Base-by-base conservation (phyloP, 2,329 filamentous ascomycete species). In the Cytospora leucostoma region DNA sequence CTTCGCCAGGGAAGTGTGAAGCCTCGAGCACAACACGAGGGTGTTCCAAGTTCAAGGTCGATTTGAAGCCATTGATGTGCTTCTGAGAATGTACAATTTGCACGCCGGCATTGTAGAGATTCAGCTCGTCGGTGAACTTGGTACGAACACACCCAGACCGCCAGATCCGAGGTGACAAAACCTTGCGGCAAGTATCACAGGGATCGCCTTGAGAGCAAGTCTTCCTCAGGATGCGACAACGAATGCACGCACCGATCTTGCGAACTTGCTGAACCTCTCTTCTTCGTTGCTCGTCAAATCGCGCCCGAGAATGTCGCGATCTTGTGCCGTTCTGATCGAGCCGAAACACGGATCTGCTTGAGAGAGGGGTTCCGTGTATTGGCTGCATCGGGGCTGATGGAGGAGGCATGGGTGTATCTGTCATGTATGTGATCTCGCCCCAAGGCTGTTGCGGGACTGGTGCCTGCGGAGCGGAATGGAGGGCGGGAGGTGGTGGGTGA, bases 181-280 rank as follows among this genome's bases (percentile, higher is more conserved):
- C 86, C 69, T 86, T 88, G 65, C 82, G 81, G 66, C 87, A 89
- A 1, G 86, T 85, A 59, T 84, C 81, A 67, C 87, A 89, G 0
- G 86, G 86, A 7, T 80, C 83, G 37, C 84, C 86, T 64, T 81
- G 82, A n/a, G 85, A 86, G 69, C 87, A 89, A 1, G 84, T 87
- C 74, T 89, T 89, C 63, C 86, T 81, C 40, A 89, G 74, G 66
- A 89, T 88, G 44, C 86, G 81, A 69, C 87, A 89, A 52, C 87
- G 79, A 59, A 88, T 87, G 68, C 87, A 89, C 13, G 87, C 86
- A 7, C 87, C 87, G 40, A 86, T 81, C 68, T 86, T 86, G 32
- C 87, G 82, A 27, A 89, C 84, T 66, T 86, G 84, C 67, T 88
- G 85, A 2, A 89, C 86, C 69, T 89, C 84, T 70, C 84, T 87